A percentile compares a stretch with the other conserved stretches of the same genome.
Evolutionary conservation across 306 rosid genomes (phyloP).

Genomic region (Cyamopsis tetragonoloba): DNA sequence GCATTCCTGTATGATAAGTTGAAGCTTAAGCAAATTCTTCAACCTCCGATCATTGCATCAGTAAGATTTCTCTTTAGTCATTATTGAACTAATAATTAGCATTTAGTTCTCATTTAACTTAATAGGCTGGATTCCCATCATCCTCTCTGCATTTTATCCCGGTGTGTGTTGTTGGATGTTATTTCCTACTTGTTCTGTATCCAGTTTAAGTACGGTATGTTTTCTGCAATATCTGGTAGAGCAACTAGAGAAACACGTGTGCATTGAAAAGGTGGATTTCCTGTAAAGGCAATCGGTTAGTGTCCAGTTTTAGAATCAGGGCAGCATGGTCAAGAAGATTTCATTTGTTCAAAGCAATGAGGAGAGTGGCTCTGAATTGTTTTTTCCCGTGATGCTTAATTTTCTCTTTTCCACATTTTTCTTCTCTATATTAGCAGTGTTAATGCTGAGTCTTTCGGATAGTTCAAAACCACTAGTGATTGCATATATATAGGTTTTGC

Average conservation of each 20-base stretch:
- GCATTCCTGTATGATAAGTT: constrained; percentile 56
- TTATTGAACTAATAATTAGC: not conserved
- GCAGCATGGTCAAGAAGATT: not conserved
- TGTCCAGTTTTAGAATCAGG: not conserved
- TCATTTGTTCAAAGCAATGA: constrained; percentile 16
- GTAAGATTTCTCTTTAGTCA: constrained; percentile 67
- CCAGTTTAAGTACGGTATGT: not conserved
- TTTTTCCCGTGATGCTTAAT: not conserved
- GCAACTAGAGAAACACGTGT: not conserved
- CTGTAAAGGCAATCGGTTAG: not conserved
- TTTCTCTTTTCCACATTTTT: not conserved
- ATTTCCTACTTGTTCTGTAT: not conserved
- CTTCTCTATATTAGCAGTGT: not conserved
- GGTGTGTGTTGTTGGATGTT: not conserved
- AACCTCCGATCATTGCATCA: constrained; percentile 96
- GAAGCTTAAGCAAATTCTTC: constrained; percentile 90
- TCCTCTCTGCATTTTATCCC: not conserved
- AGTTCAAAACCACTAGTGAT: not conserved
- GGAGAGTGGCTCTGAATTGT: not conserved
- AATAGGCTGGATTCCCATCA: not conserved
- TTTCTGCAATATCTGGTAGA: constrained; percentile 18
- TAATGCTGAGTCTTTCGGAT: not conserved
- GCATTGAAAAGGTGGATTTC: constrained; percentile 2
- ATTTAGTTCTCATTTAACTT: not conserved
- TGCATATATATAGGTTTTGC: not conserved